phyloP scores from a whole-genome alignment of 2,329 filamentous ascomycete genomes.

The Akanthomyces uredinophilus region DNA sequence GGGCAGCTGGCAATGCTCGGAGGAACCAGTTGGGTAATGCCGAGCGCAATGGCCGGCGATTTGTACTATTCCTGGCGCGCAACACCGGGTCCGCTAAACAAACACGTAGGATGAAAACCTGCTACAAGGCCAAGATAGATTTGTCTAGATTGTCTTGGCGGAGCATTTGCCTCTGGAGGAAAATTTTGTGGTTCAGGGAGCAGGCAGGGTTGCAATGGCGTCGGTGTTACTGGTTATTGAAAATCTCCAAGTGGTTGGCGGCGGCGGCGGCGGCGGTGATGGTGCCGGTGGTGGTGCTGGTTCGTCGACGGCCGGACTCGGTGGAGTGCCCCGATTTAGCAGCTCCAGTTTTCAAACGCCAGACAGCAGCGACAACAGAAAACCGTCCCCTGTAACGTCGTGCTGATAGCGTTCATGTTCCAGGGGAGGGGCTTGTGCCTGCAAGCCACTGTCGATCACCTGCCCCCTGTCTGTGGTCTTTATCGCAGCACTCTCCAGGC shows the following conservation, averaged over 20 bases:
- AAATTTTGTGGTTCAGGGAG: neutral
- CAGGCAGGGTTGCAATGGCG: neutral
- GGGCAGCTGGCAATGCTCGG: neutral
- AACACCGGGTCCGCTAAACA: neutral
- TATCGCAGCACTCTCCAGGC: neutral
- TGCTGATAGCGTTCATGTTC: neutral
- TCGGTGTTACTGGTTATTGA: neutral
- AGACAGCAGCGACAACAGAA: neutral
- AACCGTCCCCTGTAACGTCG: too few species aligned
- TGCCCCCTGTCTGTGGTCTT: neutral
- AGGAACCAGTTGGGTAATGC: constrained; percentile 1
- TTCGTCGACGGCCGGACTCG: neutral
- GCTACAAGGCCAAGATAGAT: neutral
- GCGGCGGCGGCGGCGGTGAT: too few species aligned
- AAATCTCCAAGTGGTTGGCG: too few species aligned
- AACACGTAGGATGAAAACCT: neutral
- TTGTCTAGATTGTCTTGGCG: neutral
- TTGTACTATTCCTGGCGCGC: neutral
- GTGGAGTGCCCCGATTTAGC: neutral
- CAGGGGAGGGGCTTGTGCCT: neutral
- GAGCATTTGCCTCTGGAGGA: neutral
- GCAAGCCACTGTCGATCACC: constrained; percentile 2
- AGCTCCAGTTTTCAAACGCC: neutral
- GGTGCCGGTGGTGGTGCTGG: neutral
- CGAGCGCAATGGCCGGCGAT: neutral